Evolutionary conservation across 2,329 filamentous ascomycete species (phyloP).

Genomic region (Exophiala sp.): DNA sequence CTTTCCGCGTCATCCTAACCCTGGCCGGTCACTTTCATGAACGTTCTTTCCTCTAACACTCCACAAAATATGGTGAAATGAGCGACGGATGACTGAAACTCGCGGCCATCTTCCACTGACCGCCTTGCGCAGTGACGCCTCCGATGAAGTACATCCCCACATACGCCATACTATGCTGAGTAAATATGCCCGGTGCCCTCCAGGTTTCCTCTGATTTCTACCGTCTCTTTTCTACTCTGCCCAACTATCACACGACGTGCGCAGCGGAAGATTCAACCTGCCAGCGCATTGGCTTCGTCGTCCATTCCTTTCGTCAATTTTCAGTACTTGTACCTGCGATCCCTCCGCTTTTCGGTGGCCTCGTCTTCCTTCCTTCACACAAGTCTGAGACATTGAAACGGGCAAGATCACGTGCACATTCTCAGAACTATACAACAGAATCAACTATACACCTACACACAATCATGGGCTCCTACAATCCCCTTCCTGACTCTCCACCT

Average conservation of each 20-base stretch:
- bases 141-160: conserved; percentile 9
- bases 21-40: not conserved
- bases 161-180: conserved; percentile 21
- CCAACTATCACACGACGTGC: not conserved
- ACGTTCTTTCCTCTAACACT: not conserved
- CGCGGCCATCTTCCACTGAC: conserved; percentile 3
- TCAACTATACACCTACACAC: not conserved
- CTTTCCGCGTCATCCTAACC: conserved; percentile 3
- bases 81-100: not conserved
- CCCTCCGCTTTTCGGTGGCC: conserved; percentile 1
- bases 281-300: conserved; percentile 1
- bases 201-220: not conserved
- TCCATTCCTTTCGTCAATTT: not conserved
- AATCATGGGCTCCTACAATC: conserved; percentile 25
- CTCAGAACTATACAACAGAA: not conserved
- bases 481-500: conserved; percentile 25
- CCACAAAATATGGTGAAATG: not conserved
- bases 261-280: not conserved
- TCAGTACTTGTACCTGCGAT: conserved; percentile 2
- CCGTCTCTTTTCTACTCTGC: not conserved
- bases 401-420: not conserved
- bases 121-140: conserved; percentile 5
- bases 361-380: not conserved
- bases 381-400: not conserved
- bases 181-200: conserved; percentile 9